Conservation (phyloP, 176 grass and related monocot genomes). For the Oryza meridionalis region DNA sequence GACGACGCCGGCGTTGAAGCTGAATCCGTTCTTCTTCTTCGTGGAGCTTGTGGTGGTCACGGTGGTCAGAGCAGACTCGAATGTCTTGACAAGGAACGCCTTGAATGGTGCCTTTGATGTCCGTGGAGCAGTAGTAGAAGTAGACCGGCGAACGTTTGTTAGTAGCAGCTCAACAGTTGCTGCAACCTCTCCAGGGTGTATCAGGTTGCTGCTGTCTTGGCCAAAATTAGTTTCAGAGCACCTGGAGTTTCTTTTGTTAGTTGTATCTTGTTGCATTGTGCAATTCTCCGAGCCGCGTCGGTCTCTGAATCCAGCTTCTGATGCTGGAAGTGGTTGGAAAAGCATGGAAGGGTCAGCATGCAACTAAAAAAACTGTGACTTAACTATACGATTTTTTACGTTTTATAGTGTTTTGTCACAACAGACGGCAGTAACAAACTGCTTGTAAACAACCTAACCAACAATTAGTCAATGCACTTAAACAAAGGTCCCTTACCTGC, state of each 20-base stretch:
- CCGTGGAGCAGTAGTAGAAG: background rate
- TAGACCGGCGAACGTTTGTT: slow-evolving; percentile 26
- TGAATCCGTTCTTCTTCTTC: background rate
- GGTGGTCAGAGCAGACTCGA: slow-evolving; percentile 42
- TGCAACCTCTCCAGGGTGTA: slow-evolving; percentile 17
- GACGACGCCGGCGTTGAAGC: background rate
- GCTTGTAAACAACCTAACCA: background rate
- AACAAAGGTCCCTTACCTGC: slow-evolving; percentile 43
- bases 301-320: slow-evolving; percentile 26
- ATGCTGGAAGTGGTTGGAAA: slow-evolving; percentile 5
- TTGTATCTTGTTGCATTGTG: background rate
- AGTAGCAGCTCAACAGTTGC: slow-evolving; percentile 72
- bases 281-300: slow-evolving; percentile 1
- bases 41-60: slow-evolving; percentile 4
- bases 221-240: slow-evolving; percentile 8
- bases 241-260: slow-evolving; percentile 20
- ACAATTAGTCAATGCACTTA: background rate
- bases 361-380: background rate
- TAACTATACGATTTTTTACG: background rate
- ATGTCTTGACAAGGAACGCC: slow-evolving; percentile 46
- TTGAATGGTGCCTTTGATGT: slow-evolving; percentile 21
- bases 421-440: background rate
- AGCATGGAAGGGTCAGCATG: background rate
- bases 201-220: slow-evolving; percentile 30
- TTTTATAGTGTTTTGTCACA: background rate